A percentile compares a stretch with the other conserved stretches of the same genome.
Conservation (phyloP, 305 asterid species). For the Fraxinus floribunda region DNA sequence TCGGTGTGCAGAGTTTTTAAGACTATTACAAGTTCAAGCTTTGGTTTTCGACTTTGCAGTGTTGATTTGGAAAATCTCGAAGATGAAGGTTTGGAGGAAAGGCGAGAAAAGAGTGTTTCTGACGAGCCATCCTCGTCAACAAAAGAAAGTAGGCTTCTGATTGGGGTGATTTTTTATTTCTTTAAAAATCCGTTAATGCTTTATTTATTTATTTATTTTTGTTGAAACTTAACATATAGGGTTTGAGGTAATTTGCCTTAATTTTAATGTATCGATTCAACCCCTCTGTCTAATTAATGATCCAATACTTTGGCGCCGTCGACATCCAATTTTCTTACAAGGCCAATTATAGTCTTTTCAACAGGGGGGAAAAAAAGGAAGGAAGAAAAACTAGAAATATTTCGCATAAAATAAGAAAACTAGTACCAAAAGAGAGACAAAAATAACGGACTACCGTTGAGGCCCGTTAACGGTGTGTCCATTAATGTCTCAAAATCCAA, state of each 20-base stretch:
- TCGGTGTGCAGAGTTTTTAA: constrained; percentile 28
- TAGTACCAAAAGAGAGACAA: neutral
- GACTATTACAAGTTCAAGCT: constrained; percentile 48
- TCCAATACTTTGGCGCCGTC: neutral
- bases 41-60: constrained; percentile 45
- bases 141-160: constrained; percentile 72
- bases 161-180: constrained; percentile 6
- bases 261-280: neutral
- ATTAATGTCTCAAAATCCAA: neutral
- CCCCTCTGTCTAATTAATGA: neutral
- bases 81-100: constrained; percentile 43
- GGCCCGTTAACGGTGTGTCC: neutral
- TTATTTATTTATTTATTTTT: too few species aligned
- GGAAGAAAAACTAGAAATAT: neutral
- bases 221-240: too few species aligned
- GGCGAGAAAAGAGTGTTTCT: constrained; percentile 49
- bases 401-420: neutral
- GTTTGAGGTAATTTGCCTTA: neutral
- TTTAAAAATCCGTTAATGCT: neutral
- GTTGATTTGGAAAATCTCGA: constrained; percentile 45
- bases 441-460: neutral
- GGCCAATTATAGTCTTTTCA: neutral
- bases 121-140: constrained; percentile 68
- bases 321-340: neutral
- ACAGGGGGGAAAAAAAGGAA: neutral